Base-by-base conservation (phyloP, 2,329 filamentous ascomycete species). In the Coleophoma crateriformis region DNA sequence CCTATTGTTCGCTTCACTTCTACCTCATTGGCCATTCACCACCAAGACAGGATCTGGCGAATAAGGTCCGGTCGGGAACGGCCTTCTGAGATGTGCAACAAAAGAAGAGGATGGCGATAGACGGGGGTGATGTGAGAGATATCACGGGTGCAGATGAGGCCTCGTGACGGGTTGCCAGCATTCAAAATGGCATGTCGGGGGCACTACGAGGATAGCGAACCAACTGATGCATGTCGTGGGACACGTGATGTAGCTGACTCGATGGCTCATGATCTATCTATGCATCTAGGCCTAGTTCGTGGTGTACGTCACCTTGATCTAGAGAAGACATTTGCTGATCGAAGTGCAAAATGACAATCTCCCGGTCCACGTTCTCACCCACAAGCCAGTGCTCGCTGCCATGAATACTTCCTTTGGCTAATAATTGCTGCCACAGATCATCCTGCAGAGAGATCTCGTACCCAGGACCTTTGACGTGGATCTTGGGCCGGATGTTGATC, bases 331-430 rank as follows among this genome's bases (percentile, higher is more conserved):
- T 38, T 17, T 14, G 35, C 42, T 33, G 45, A 54, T 61, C 55
- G 55, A 85, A 84, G 48, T 72, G 63, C 51, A 77, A 66, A 49
- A 85, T 65, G 1, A 78, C 77, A 42, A 85, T 61, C 51, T 73
- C 70, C 33, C 76, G 71, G 8, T 68, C 60, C 1, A 56, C 54
- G 58, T 80, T 81, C 65, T 84, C 77, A 0, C 82, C 81, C 11
- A 85, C 63, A n/a, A 85, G 47, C 73, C 80, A 84, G 48, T 78
- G 65, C 62, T 85, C 81, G 52, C 82, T 78, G 1, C 81, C 82
- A 34, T 66, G 73, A 14, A 85, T 77, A 52, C 70, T 71, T 1
- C 78, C 80, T 57, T 72, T 77, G 1, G 62, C 71, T 43, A 78
- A 64, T 33, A 85, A 60, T 58, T 77, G 68, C 17, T 61, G 59